These are phyloP conservation scores for Cerrena zonata DNA, from an alignment of 1,284 basidiomycete genomes.

Conservation along the genomic window DNA sequence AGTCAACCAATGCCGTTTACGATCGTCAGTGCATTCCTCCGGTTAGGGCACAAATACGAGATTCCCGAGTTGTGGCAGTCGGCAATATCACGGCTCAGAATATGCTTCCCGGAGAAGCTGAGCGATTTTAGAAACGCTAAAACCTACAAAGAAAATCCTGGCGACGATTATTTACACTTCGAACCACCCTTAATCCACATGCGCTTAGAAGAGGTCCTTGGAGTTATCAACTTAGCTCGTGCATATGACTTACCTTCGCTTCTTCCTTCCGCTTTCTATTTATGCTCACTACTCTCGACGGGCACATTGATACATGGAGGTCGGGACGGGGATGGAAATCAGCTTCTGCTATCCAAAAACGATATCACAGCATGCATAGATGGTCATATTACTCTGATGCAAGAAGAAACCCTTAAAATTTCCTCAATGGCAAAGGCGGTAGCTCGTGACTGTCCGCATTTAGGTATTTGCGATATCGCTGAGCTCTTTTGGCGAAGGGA, in stretches of 20 bases:
- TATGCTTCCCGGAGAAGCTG: conserved; percentile 5
- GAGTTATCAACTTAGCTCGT: conserved; percentile 11
- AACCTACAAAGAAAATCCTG: too few species aligned
- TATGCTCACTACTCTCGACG: conserved; percentile 5
- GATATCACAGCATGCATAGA: neutral
- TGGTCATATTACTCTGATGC: too few species aligned
- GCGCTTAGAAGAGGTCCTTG: conserved; percentile 3
- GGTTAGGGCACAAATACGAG: too few species aligned
- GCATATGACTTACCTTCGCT: conserved; percentile 4
- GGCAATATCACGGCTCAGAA: conserved; percentile 6
- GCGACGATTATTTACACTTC: neutral
- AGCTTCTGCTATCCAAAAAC: neutral
- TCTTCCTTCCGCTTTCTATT: conserved; percentile 12
- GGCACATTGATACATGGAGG: conserved; percentile 4
- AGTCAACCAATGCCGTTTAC: too few species aligned
- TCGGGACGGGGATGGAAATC: neutral
- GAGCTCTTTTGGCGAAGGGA: too few species aligned
- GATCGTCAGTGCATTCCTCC: too few species aligned
- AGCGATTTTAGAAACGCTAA: too few species aligned
- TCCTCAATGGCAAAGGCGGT: too few species aligned
- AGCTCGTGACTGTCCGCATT: too few species aligned
- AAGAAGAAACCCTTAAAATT: too few species aligned
- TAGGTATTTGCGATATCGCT: too few species aligned
- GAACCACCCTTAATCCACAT: neutral
- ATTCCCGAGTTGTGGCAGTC: conserved; percentile 4